These are phyloP conservation scores for Anaeromyces robustus DNA, from an alignment of 192 early-diverging fungal species.

Conservation along the genomic window DNA sequence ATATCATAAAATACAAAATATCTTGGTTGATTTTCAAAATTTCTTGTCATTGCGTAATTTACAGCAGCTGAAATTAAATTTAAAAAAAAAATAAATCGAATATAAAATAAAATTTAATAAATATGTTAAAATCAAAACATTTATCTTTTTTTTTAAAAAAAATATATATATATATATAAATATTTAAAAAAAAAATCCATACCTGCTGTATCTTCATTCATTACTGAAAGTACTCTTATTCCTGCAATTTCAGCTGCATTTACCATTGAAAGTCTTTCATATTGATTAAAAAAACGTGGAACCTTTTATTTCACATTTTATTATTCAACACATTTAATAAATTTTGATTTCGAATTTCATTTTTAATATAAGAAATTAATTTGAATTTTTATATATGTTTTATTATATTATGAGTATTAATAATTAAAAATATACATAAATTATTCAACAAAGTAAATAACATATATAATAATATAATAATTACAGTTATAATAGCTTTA, in stretches of 20 bases:
- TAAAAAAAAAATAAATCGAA: too few species aligned
- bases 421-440: too few species aligned
- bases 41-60: conserved; percentile 70
- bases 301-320: conserved; percentile 24
- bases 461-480: background rate
- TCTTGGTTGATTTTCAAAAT: conserved; percentile 43
- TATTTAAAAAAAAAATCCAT: background rate
- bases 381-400: too few species aligned
- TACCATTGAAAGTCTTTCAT: conserved; percentile 78
- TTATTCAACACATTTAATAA: background rate
- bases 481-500: conserved; percentile 83
- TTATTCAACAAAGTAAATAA: background rate
- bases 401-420: too few species aligned
- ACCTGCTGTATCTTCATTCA: conserved; percentile 90
- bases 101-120: too few species aligned
- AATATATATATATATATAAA: too few species aligned
- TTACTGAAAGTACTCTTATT: conserved; percentile 59
- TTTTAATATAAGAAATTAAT: too few species aligned
- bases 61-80: conserved; percentile 46
- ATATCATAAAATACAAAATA: conserved; percentile 92
- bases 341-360: too few species aligned
- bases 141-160: too few species aligned
- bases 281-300: conserved; percentile 77
- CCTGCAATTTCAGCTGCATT: conserved; percentile 90
- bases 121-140: too few species aligned